A percentile compares a stretch with the other conserved stretches of the same genome.
Conservation (phyloP, 2,329 filamentous ascomycete species). For the Cordyceps militaris region DNA sequence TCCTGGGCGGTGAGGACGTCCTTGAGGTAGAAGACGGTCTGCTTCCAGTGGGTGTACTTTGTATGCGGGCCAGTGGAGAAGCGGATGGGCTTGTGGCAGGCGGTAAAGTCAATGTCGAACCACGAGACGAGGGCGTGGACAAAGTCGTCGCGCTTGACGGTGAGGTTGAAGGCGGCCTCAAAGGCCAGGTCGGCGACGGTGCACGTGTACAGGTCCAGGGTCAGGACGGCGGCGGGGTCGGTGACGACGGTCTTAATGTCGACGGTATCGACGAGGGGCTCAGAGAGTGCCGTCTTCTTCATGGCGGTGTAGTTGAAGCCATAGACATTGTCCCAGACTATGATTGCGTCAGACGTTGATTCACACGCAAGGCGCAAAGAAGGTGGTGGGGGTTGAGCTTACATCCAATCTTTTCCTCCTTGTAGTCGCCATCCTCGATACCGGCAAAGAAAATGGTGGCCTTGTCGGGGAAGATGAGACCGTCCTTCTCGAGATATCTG, state of each 20-base stretch:
- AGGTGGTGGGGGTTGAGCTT: slow-evolving; percentile 31
- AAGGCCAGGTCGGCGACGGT: slow-evolving; percentile 79
- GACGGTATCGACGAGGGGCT: slow-evolving; percentile 95
- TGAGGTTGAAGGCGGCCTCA: slow-evolving; percentile 67
- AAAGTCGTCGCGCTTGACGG: slow-evolving; percentile 81
- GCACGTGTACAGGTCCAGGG: slow-evolving; percentile 89
- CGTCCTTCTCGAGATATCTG: slow-evolving; percentile 77
- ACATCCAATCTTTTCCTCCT: slow-evolving; percentile 99
- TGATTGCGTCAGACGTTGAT: not conserved
- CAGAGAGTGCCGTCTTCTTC: slow-evolving; percentile 86
- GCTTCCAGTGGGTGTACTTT: slow-evolving; percentile 99
- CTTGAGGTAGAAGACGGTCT: slow-evolving; percentile 96
- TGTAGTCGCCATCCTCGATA: slow-evolving; percentile 98
- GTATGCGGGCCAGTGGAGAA: slow-evolving; percentile 97
- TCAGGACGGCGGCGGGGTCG: slow-evolving; percentile 77
- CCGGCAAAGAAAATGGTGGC: slow-evolving; percentile 94
- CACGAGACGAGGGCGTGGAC: slow-evolving; percentile 93
- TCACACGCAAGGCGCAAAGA: not conserved
- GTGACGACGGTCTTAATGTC: slow-evolving; percentile 96
- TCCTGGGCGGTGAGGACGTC: slow-evolving; percentile 88
- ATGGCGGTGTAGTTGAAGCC: slow-evolving; percentile 95
- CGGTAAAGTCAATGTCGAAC: slow-evolving; percentile 99
- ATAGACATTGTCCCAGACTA: slow-evolving; percentile 99
- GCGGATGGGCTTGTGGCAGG: slow-evolving; percentile 94
- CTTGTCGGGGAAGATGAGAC: slow-evolving; percentile 97